These are phyloP conservation scores for Iodosphaeria phyllophila DNA, from an alignment of 2,329 filamentous ascomycete species.

Conservation along the genomic window DNA sequence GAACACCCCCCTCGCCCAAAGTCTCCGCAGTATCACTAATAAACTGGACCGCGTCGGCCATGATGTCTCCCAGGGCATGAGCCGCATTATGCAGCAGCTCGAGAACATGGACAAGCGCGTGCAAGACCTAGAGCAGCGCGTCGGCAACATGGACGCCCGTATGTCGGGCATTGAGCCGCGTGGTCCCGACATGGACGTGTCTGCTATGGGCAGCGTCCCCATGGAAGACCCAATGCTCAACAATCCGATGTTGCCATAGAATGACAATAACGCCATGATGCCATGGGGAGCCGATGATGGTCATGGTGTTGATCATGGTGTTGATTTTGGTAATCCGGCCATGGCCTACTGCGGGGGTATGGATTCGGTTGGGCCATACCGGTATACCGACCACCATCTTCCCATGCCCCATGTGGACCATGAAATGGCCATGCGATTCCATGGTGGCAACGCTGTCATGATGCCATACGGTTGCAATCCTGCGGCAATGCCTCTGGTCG, in stretches of 20 bases:
- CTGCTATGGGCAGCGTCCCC: slow-evolving; percentile 20
- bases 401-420: no score
- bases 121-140: slow-evolving; percentile 27
- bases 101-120: slow-evolving; percentile 35
- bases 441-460: no score
- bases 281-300: background rate
- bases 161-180: slow-evolving; percentile 18
- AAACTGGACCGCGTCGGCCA: slow-evolving; percentile 40
- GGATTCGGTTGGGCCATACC: no score
- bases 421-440: no score
- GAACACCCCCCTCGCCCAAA: slow-evolving; percentile 37
- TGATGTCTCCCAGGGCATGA: slow-evolving; percentile 33
- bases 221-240: slow-evolving; percentile 16
- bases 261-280: background rate
- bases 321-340: no score
- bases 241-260: slow-evolving; percentile 15
- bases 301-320: background rate
- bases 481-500: no score
- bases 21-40: slow-evolving; percentile 36
- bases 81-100: slow-evolving; percentile 28
- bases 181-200: slow-evolving; percentile 16
- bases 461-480: no score
- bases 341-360: no score
- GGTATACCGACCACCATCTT: no score
- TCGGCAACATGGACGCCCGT: slow-evolving; percentile 17